Conservation (phyloP, 805 yeast genomes). For the Yarrowia divulgata region DNA sequence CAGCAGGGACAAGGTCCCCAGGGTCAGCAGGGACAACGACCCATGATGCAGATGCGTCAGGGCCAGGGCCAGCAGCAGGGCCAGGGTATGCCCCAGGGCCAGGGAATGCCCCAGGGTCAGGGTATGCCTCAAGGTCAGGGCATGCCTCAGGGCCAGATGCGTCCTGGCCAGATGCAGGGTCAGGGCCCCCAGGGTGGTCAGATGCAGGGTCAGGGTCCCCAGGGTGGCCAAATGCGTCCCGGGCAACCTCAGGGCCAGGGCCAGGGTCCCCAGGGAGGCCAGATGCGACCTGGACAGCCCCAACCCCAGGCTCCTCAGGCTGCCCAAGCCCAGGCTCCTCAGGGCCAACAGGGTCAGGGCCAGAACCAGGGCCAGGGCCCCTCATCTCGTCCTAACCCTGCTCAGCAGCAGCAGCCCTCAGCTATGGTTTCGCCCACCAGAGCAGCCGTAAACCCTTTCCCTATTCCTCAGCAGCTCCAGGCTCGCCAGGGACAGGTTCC, state of each 20-base stretch:
- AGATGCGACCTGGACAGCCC: constrained; percentile 19
- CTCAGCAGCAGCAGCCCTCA: constrained; percentile 51
- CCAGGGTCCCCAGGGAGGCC: constrained; percentile 30
- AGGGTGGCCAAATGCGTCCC: constrained; percentile 27
- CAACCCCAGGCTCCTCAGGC: constrained; percentile 32
- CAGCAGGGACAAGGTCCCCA: constrained; percentile 17
- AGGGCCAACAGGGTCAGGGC: constrained; percentile 20
- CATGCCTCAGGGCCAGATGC: constrained; percentile 15
- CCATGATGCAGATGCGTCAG: constrained; percentile 39
- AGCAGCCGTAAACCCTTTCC: constrained; percentile 46
- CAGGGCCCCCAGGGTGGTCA: constrained; percentile 32
- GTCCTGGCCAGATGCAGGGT: constrained; percentile 40
- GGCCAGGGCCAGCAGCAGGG: constrained; percentile 20
- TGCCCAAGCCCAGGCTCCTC: constrained; percentile 12
- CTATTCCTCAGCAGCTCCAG: constrained; percentile 70
- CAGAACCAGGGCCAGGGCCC: constrained; percentile 16
- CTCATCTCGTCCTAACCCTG: constrained; percentile 45
- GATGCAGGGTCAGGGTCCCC: constrained; percentile 34
- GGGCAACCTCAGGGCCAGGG: constrained; percentile 32
- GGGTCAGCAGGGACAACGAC: constrained; percentile 18
- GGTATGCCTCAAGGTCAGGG: constrained; percentile 40
- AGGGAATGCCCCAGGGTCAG: constrained; percentile 27
- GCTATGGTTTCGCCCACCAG: constrained; percentile 51
- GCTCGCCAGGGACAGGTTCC: constrained; percentile 62
- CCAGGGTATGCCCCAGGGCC: constrained; percentile 21